A percentile compares a stretch with the other conserved stretches of the same genome.
These are phyloP conservation scores for Gossypium trilobum DNA, from an alignment of 441 rosid species.

Conservation along the genomic window DNA sequence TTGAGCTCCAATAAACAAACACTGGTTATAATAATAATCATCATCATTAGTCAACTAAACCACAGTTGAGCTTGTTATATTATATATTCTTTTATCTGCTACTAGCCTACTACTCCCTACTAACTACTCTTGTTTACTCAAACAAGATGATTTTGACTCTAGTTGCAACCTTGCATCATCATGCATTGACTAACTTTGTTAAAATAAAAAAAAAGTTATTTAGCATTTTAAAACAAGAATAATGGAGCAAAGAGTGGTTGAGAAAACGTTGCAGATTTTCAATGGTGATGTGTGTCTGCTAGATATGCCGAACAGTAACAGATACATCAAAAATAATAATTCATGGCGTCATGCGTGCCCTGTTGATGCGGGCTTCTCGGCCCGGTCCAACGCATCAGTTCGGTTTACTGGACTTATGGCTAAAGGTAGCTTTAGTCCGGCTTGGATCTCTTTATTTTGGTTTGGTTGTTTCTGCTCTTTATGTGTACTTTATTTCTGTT, in stretches of 20 bases:
- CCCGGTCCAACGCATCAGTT: no score
- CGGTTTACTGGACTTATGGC: no score
- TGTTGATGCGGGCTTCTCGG: no score
- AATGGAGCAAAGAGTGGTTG: constrained; percentile 6
- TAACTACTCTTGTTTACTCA: constrained; percentile 2
- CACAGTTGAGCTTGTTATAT: not conserved
- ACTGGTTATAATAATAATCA: no score
- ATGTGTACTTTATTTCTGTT: no score
- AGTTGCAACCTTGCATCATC: constrained; percentile 5
- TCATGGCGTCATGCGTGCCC: not conserved
- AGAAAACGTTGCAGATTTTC: constrained; percentile 5
- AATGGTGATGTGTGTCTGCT: constrained; percentile 2
- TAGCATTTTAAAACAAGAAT: not conserved
- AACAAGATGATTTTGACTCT: not conserved
- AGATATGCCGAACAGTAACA: not conserved
- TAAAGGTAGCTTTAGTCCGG: no score
- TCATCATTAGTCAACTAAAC: constrained; percentile 11
- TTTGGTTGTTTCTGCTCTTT: no score
- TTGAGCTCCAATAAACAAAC: not conserved
- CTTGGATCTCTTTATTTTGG: no score
- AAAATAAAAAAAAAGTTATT: not conserved
- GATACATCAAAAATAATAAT: not conserved
- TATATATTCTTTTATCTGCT: constrained; percentile 2
- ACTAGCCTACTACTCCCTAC: not conserved
- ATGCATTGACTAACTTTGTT: not conserved